These are phyloP conservation scores for Parathielavia appendiculata DNA, from an alignment of 495 filamentous ascomycete species.

Conservation along the genomic window DNA sequence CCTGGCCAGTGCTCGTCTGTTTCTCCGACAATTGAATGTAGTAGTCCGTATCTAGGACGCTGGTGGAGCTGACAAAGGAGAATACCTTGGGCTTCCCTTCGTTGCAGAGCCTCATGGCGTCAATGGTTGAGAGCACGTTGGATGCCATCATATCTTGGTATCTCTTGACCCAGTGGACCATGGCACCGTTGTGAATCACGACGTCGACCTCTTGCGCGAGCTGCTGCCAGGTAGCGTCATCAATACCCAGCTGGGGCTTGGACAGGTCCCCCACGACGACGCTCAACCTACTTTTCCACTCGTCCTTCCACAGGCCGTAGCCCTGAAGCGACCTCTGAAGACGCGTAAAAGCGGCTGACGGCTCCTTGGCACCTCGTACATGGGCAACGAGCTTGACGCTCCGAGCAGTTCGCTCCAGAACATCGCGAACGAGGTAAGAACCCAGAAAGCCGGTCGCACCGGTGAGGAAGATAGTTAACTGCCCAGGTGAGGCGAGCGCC, in stretches of 20 bases:
- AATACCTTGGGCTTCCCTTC: conserved; percentile 74
- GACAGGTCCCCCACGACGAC: conserved; percentile 69
- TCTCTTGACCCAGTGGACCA: conserved; percentile 78
- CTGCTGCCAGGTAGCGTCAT: conserved; percentile 54
- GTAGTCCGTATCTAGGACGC: conserved; percentile 72
- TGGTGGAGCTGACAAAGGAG: conserved; percentile 82
- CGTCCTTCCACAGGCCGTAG: conserved; percentile 76
- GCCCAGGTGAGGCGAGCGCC: conserved; percentile 28
- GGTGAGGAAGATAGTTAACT: conserved; percentile 71
- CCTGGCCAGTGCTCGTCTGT: conserved; percentile 42
- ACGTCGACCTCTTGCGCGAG: conserved; percentile 64
- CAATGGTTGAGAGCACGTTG: conserved; percentile 79
- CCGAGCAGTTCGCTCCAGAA: conserved; percentile 57
- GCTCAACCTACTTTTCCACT: conserved; percentile 59
- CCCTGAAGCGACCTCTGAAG: conserved; percentile 53
- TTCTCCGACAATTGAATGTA: conserved; percentile 68
- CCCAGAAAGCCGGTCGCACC: conserved; percentile 92
- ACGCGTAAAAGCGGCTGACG: conserved; percentile 44
- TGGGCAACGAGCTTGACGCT: conserved; percentile 66
- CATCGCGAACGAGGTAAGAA: conserved; percentile 69
- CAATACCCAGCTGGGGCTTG: conserved; percentile 65
- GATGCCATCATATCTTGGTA: conserved; percentile 70
- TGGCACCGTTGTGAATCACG: conserved; percentile 87
- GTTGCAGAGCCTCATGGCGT: conserved; percentile 69
- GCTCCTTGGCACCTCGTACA: conserved; percentile 60